Conservation (phyloP, 257 asterid genomes). For the Penstemon barbatus region DNA sequence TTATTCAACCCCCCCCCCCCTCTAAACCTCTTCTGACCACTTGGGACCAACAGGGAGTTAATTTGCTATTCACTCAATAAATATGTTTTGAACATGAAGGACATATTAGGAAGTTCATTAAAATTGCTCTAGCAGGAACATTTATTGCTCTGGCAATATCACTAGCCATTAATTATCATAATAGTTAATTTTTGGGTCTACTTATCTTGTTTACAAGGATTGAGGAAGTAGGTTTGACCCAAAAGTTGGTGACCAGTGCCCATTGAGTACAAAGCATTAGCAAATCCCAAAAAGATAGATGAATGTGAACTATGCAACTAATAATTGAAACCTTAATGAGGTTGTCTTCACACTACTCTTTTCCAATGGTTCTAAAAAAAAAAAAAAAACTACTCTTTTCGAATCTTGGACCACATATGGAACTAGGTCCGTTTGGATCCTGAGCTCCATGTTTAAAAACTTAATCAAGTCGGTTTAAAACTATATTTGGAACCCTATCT, state of each 20-base stretch:
- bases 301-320: constrained; percentile 5
- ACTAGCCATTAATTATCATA: neutral
- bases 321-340: constrained; percentile 21
- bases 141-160: too few relatives aligned
- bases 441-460: neutral
- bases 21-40: too few relatives aligned
- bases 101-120: too few relatives aligned
- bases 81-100: too few relatives aligned
- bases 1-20: too few relatives aligned
- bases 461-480: too few relatives aligned
- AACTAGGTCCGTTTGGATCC: neutral
- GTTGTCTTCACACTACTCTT: constrained; percentile 7
- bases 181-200: neutral
- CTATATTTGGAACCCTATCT: too few relatives aligned
- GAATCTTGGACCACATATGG: neutral
- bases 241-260: constrained; percentile 25
- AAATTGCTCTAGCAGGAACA: too few relatives aligned
- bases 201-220: constrained; percentile 25
- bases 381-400: neutral
- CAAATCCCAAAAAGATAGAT: neutral
- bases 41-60: too few relatives aligned
- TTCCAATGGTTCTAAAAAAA: too few relatives aligned
- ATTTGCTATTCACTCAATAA: too few relatives aligned
- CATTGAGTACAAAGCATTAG: neutral
- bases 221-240: constrained; percentile 20